phyloP scores from a whole-genome alignment of 2,329 filamentous ascomycete species.

The Fusarium vanettenii region DNA sequence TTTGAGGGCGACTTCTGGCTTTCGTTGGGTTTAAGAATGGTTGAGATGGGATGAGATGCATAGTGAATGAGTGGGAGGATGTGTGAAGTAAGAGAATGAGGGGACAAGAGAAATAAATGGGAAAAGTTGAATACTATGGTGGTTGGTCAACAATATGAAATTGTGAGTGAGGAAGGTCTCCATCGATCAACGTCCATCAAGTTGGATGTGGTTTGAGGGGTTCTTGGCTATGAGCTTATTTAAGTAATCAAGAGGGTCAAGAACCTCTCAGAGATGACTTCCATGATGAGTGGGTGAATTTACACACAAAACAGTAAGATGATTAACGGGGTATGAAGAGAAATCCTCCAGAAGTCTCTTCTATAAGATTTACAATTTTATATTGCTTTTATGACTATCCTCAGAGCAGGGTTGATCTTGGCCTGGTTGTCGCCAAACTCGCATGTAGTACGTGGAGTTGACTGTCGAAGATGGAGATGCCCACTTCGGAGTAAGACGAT shows the following conservation, averaged over 20 bases:
- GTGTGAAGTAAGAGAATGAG: background rate
- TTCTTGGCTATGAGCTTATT: background rate
- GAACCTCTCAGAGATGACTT: background rate
- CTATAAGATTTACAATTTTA: background rate
- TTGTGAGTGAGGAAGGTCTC: background rate
- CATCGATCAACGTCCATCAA: background rate
- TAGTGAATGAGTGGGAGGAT: background rate
- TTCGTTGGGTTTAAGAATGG: constrained; percentile 3
- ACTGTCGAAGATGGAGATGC: background rate
- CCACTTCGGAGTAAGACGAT: background rate
- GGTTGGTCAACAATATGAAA: background rate
- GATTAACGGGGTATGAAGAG: background rate
- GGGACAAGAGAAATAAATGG: background rate
- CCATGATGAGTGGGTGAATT: background rate
- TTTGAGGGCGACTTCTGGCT: constrained; percentile 30
- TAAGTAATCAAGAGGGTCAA: background rate
- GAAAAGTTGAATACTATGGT: background rate
- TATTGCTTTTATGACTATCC: background rate
- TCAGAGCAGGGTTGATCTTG: background rate
- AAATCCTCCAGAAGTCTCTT: background rate
- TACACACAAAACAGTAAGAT: background rate
- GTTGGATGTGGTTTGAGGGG: background rate
- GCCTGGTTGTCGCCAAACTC: too few relatives aligned
- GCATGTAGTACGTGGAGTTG: too few relatives aligned
- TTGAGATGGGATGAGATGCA: background rate